Evolutionary conservation across 192 early-diverging fungal genomes (phyloP).

Genomic region (Coemansia sp.): DNA sequence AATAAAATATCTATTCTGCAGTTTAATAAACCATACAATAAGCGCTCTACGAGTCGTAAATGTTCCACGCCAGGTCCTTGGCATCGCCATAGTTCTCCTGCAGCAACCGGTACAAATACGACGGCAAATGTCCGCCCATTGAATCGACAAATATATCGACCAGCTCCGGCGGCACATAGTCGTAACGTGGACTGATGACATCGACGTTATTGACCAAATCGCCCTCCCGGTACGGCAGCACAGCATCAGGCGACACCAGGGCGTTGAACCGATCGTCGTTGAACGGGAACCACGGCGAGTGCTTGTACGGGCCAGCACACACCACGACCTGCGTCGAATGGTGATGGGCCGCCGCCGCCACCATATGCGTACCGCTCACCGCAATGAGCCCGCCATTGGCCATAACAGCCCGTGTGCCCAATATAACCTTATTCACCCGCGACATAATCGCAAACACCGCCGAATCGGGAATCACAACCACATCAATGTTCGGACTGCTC

Average conservation of each 20-base stretch:
- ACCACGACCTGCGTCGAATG: slow-evolving; percentile 93
- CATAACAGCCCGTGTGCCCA: slow-evolving; percentile 88
- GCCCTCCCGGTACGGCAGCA: slow-evolving; percentile 79
- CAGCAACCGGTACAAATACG: slow-evolving; percentile 78
- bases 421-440: slow-evolving; percentile 94
- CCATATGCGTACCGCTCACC: slow-evolving; percentile 72
- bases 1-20: slow-evolving; percentile 6
- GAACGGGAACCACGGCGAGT: slow-evolving; percentile 85
- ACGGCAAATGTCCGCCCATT: slow-evolving; percentile 73
- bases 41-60: slow-evolving; percentile 17
- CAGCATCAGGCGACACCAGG: slow-evolving; percentile 72
- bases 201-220: slow-evolving; percentile 76
- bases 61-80: slow-evolving; percentile 44
- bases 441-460: slow-evolving; percentile 97
- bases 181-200: slow-evolving; percentile 83
- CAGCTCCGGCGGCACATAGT: slow-evolving; percentile 90
- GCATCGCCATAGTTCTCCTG: slow-evolving; percentile 58
- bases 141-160: slow-evolving; percentile 90
- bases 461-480: slow-evolving; percentile 87
- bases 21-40: too few relatives aligned
- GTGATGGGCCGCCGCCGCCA: slow-evolving; percentile 89
- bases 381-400: slow-evolving; percentile 93
- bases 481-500: slow-evolving; percentile 74
- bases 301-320: slow-evolving; percentile 83
- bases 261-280: slow-evolving; percentile 84